Evolutionary conservation across 1,139 yeast species (phyloP), one percentile per base, ranked within the genome.

Genomic region (Zygosaccharomyces pseudobailii): DNA sequence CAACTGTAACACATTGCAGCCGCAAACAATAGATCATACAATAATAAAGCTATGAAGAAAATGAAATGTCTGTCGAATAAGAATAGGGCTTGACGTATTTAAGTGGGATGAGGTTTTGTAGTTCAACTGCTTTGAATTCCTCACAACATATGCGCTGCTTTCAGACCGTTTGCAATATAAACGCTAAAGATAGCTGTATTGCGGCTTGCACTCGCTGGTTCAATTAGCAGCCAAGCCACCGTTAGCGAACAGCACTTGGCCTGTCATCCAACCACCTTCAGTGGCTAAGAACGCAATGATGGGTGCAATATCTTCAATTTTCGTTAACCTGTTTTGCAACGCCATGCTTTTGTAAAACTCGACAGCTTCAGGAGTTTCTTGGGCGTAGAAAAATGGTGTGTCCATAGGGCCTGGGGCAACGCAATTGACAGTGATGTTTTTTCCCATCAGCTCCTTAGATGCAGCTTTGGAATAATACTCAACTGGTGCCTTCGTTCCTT

Each of bases 341-440:
- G 76, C 75, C 49, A 68, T 72, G 20, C 79, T 66, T 67, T 80
- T 81, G 69, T 75, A 78, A 65, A 67, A 82, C 31, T 69, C 81
- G 45, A 80, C 72, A 50, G 77, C 75, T 22, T 72, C 78, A 24
- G 71, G 66, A 22, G 72, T 69, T 64, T 82, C 87, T 65, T 79
- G 83, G 21, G 79, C 78, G 56, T 80, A 80, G 62, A 81, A 74
- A 68, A 81, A 81, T 47, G 85, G 84, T 22, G 86, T 81, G 58
- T 80, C 85, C 84, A 81, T 81, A 40, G 87, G 86, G 40, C 86
- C 87, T 42, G 86, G 87, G 3, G 85, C 84, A 50, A 81, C 78
- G 57, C 76, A 71, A 57, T 77, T 79, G 56, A 77, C 82, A 8
- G 79, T 71, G 50, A 81, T 76, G 8, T 73, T 71, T 55, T 69